These are phyloP conservation scores for Camellia oleifera DNA, from an alignment of 179 eudicot genomes.

Conservation along the genomic window DNA sequence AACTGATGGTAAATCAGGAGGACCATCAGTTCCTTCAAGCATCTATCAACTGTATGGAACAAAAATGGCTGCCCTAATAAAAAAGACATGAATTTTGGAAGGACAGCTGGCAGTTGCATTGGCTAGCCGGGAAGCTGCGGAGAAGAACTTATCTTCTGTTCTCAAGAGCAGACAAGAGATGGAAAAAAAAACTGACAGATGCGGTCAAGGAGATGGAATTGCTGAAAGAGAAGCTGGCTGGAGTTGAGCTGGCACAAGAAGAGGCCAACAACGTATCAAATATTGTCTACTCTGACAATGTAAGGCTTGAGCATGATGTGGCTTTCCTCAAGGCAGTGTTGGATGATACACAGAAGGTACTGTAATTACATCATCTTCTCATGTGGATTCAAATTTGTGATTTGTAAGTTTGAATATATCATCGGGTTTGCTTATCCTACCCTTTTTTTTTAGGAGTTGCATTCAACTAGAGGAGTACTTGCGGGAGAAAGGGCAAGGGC, in stretches of 20 bases:
- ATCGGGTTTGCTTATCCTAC: background rate
- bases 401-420: background rate
- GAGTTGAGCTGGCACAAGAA: slow-evolving; percentile 83
- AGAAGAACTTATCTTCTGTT: slow-evolving; percentile 60
- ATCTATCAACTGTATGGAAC: slow-evolving; percentile 66
- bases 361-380: background rate
- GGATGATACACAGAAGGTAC: slow-evolving; percentile 98
- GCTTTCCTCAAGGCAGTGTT: slow-evolving; percentile 92
- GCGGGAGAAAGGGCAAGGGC: slow-evolving; percentile 84
- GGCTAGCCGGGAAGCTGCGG: slow-evolving; percentile 72
- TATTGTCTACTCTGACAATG: slow-evolving; percentile 90
- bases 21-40: slow-evolving; percentile 47
- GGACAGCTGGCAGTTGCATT: slow-evolving; percentile 77
- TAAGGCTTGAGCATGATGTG: slow-evolving; percentile 95
- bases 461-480: slow-evolving; percentile 84
- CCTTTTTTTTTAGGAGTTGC: slow-evolving; percentile 57
- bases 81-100: slow-evolving; percentile 77
- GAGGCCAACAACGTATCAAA: slow-evolving; percentile 82
- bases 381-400: background rate
- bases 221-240: slow-evolving; percentile 67
- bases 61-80: slow-evolving; percentile 62
- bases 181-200: slow-evolving; percentile 63
- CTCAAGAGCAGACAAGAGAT: slow-evolving; percentile 66
- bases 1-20: slow-evolving; percentile 46
- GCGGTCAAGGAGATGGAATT: slow-evolving; percentile 65